Conservation (phyloP, 345 rosid genomes). For the Boechera retrofracta region DNA sequence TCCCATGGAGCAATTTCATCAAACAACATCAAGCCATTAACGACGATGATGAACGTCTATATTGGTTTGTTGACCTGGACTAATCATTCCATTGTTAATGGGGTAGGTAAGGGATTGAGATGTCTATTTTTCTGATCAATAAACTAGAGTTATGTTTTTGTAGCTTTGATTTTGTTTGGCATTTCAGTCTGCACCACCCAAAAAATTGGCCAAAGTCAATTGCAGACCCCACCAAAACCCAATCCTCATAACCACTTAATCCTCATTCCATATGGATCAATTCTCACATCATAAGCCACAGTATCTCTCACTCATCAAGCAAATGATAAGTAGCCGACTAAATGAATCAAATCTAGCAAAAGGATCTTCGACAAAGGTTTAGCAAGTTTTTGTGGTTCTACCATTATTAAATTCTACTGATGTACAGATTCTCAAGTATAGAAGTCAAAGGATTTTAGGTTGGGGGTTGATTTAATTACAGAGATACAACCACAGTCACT, state of each 20-base stretch:
- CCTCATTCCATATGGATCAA: constrained; percentile 22
- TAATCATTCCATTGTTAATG: constrained; percentile 41
- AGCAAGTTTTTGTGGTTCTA: constrained; percentile 14
- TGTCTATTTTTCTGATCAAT: constrained; percentile 9
- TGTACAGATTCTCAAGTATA: constrained; percentile 34
- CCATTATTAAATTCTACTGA: constrained; percentile 43
- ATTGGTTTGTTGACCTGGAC: constrained; percentile 32
- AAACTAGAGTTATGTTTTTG: background rate
- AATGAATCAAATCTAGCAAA: constrained; percentile 11
- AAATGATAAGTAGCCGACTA: background rate
- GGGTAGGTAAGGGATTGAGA: constrained; percentile 40
- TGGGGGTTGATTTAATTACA: constrained; percentile 29
- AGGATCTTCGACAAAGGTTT: constrained; percentile 20
- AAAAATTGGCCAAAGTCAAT: constrained; percentile 38
- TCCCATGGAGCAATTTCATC: background rate
- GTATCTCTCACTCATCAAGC: background rate
- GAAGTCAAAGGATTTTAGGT: constrained; percentile 18
- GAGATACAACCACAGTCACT: constrained; percentile 37
- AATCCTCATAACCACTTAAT: constrained; percentile 24
- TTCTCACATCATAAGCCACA: background rate
- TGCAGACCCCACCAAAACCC: constrained; percentile 37
- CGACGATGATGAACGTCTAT: background rate
- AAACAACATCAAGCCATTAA: constrained; percentile 24
- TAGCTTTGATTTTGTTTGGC: constrained; percentile 39
- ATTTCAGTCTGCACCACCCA: constrained; percentile 43